Evolutionary conservation across 306 rosid genomes (phyloP), one percentile per base, ranked within the genome.

Genomic region (Fragaria vesca): DNA sequence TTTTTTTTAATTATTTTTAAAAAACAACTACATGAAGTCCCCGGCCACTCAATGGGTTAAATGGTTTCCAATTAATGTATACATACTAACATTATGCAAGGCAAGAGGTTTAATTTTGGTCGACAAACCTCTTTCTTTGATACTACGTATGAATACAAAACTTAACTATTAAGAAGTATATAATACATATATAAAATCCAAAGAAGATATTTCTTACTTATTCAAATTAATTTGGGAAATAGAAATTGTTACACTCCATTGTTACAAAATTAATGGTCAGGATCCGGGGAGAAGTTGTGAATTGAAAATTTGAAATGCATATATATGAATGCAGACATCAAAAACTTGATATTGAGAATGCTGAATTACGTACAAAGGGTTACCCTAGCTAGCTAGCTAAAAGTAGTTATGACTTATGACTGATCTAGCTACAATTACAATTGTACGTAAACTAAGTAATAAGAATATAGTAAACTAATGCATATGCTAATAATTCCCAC

Each of bases 381-480:
- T 42, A 58, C 69, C 43, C 55, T 74, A 74, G 52, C 40, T 73
- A 47, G 74, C 74, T 47, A 15, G 52, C 76, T 73, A 55, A 58
- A 73, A 42, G 42, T 68, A 68, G 32, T 32, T 32, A 66, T 42
- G 46, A 73, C 67, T 73, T 13, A 55, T 74, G 50, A 74, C 40
- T 58, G 69, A 60, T 57, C 74, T 24, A 24, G 26, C 26, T 70
- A 70, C 54, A 46, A 24, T 65, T 74, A 60, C 78, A 58, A 60
- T 58, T 43, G 71, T 66, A 54, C 69, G 21, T 66, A 62, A 12
- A 28, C 38, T 65, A 20, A 24, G 12, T 28, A 62, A 36, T 5
- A 51, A 60, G 51, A 76, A 76, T 36, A 54, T 28, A 74, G 74
- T 32, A 63, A 65, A 65, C 43, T 65, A 15, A 65, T 34, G 45